These are phyloP conservation scores for Fraxinus sp. DNA, from an alignment of 305 asterid species.

Conservation along the genomic window DNA sequence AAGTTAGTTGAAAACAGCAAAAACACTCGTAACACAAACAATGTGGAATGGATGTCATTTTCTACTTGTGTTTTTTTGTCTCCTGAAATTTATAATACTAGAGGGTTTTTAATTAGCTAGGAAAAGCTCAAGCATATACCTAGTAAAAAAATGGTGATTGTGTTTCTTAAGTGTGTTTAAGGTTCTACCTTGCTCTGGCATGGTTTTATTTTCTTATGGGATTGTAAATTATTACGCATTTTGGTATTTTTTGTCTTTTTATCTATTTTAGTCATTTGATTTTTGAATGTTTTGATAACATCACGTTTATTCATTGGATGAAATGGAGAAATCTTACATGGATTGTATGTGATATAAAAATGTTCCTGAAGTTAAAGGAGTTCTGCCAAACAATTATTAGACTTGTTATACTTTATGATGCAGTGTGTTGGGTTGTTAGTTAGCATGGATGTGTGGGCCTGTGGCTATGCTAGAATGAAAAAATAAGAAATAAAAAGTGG, in stretches of 20 bases:
- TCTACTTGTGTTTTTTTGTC: neutral
- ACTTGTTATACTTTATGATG: neutral
- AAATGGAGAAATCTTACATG: neutral
- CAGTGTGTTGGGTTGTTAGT: neutral
- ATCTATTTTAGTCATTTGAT: neutral
- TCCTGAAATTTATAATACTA: neutral
- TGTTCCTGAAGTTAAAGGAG: neutral
- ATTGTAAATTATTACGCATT: neutral
- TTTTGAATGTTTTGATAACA: neutral
- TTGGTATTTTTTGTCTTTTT: neutral
- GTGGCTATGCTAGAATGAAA: neutral
- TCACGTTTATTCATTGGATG: neutral
- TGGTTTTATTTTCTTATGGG: neutral
- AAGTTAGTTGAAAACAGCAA: neutral
- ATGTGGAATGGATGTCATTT: neutral
- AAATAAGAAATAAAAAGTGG: neutral
- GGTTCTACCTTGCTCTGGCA: neutral
- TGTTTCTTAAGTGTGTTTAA: neutral
- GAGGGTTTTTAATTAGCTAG: neutral
- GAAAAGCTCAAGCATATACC: neutral
- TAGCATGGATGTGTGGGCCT: neutral
- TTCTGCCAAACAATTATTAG: neutral
- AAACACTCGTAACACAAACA: neutral
- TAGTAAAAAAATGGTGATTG: neutral
- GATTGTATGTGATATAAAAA: neutral